phyloP scores from a whole-genome alignment of 2,329 filamentous ascomycete species.

The Xylaria sp. region DNA sequence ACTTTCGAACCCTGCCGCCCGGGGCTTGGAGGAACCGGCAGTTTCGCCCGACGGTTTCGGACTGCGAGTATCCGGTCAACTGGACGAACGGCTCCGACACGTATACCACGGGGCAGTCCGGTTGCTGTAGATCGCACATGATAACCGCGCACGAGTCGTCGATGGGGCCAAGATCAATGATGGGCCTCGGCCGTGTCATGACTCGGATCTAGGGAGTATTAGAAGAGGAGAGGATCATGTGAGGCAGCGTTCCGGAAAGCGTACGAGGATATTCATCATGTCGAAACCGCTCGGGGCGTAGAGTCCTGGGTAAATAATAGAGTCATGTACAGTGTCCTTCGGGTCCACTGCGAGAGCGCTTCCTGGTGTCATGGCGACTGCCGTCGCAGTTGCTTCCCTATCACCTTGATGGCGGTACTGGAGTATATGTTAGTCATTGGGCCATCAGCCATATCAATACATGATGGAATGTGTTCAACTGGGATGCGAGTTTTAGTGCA shows the following conservation, averaged over 20 bases:
- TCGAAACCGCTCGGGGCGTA: constrained; percentile 60
- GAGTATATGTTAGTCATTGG: constrained; percentile 7
- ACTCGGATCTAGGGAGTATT: constrained; percentile 55
- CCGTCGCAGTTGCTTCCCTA: constrained; percentile 1
- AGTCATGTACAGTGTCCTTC: constrained; percentile 39
- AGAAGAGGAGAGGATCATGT: neutral
- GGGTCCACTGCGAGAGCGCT: constrained; percentile 10
- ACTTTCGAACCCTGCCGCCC: constrained; percentile 63
- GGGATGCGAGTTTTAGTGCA: no score
- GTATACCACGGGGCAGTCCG: constrained; percentile 81
- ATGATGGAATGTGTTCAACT: constrained; percentile 9
- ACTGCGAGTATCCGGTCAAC: constrained; percentile 75
- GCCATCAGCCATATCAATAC: neutral
- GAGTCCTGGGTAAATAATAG: constrained; percentile 58
- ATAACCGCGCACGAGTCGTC: constrained; percentile 84
- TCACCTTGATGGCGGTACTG: constrained; percentile 34
- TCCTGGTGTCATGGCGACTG: constrained; percentile 3
- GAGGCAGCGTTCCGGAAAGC: constrained; percentile 22
- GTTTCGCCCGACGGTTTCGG: constrained; percentile 77
- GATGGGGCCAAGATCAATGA: constrained; percentile 78
- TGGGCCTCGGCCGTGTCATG: constrained; percentile 69
- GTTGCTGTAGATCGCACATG: constrained; percentile 74
- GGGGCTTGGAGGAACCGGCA: constrained; percentile 84
- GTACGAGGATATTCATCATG: constrained; percentile 58
- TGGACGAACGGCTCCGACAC: constrained; percentile 79